Evolutionary conservation across 768 basidiomycete genomes (phyloP), one percentile per base, ranked within the genome.

Genomic region (Boletus reticuloceps): DNA sequence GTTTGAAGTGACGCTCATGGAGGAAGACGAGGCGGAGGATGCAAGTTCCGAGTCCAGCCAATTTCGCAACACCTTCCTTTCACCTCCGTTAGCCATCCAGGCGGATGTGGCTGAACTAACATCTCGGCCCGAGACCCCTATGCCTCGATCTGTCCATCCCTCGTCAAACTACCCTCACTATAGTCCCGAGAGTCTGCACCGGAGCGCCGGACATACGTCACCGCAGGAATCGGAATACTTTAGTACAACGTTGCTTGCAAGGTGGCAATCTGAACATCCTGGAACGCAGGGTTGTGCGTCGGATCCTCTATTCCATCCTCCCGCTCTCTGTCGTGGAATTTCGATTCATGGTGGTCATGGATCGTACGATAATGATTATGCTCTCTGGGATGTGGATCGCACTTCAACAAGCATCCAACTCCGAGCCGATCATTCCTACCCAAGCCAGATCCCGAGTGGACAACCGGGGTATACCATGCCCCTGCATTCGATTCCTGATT

Each of bases 1-100:
- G 39, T 68, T 68, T 40, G 60, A 61, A 40, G 32, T 43, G 50
- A 36, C 25, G 8, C 54, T 58, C 31, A 7, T 47, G 12, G 63
- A 66, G 19, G 66, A 61, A 56, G 63, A 68, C 20, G 67, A 60
- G 4, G 57, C 50, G 22, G 57, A 56, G 38, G 53, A 59, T 38
- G 48, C 59, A 20, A 39, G 32, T 37, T 60, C 58, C 1, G 60
- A 58, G 34, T 53, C 67, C 36, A 55, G 45, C 44, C 54, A 25
- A 45, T 43, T 61, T 45, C 41, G 50, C 44, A 45, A 22, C 36
- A 39, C 44, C 37, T 53, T 59, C 47, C 46, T 45, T 37, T 55
- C 58, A 25, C 54, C 66, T 34, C 43, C 61, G 20, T 34, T 20
- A 37, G 17, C 59, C 29, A 53, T 50, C 17, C 61, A 45, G 27